Base-by-base conservation (phyloP, 257 asterid genomes). In the Solanum piurae region DNA sequence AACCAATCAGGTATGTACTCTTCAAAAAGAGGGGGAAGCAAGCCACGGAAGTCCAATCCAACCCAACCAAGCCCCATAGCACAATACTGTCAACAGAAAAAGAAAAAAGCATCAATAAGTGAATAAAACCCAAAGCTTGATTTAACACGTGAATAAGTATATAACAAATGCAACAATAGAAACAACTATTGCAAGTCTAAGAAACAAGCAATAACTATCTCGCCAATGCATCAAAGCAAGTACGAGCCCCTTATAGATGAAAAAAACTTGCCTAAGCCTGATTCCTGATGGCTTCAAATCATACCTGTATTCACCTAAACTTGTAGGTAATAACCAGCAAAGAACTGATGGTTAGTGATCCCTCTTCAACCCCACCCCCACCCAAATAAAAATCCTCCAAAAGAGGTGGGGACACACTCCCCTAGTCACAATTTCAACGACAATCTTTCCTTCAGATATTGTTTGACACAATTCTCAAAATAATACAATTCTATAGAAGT, bases 1-100 rank as follows among this genome's bases (percentile, higher is more conserved):
- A 76, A 33, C 60, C 23, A 82, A 37, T 20, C 34, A 60, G 31
- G 86, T 83, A 89, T 88, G 90, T 94, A 97, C 99, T 96, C 99
- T 96, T 97, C 99, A 88, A 97, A 97, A 73, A 97, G 98, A 44
- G 99, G 98, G 86, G 99, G 99, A 85, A 97, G 99, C 90, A 97
- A 88, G 89, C 98, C 98, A 76, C 98, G 95, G 83, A 97, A 96
- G 89, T 96, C 99, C 94, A 97, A 92, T 87, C 99, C 99, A 91
- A 96, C 99, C 98, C 94, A 92, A 86, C 99, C 99, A 77, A 96
- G 98, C 88, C 99, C 98, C 98, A 94, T 94, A 83, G 99, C 99
- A 88, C 98, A 93, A 90, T 95, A 97, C 99, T 97, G 95, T 85
- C 80, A 88, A 88, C 87, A 86, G 16, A 92, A 92, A 66, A 86